Evolutionary conservation across 768 basidiomycete species (phyloP).

Genomic region (Austroboletus festivus): DNA sequence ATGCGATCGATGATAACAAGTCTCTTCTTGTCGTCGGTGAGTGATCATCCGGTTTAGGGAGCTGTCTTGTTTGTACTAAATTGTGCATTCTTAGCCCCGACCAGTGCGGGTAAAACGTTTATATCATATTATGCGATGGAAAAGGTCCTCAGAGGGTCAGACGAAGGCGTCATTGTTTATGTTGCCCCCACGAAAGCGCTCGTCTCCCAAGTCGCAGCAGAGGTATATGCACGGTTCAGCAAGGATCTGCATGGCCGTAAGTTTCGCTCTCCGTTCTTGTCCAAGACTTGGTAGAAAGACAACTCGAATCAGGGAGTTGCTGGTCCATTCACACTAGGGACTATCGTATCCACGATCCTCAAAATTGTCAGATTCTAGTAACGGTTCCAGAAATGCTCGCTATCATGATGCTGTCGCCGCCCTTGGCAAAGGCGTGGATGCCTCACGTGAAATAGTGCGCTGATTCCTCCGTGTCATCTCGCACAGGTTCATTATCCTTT

Average conservation of each 20-base stretch:
- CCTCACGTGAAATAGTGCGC: constrained; percentile 57
- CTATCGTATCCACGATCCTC: constrained; percentile 57
- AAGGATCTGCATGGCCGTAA: constrained; percentile 49
- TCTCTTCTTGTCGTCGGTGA: constrained; percentile 67
- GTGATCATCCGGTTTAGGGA: constrained; percentile 7
- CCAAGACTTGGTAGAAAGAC: too few species aligned
- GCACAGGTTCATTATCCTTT: background rate
- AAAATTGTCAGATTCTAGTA: constrained; percentile 68
- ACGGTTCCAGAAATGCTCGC: constrained; percentile 72
- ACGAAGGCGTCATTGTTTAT: constrained; percentile 68
- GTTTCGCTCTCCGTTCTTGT: constrained; percentile 15
- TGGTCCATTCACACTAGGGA: constrained; percentile 70
- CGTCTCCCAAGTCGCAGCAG: constrained; percentile 68
- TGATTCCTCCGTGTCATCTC: background rate
- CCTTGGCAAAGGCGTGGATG: constrained; percentile 58
- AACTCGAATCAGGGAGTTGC: constrained; percentile 42
- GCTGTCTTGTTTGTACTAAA: background rate
- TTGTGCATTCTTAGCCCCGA: constrained; percentile 45
- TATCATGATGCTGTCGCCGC: constrained; percentile 67
- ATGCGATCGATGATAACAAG: constrained; percentile 54
- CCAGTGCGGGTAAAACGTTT: constrained; percentile 74
- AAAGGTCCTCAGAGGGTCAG: constrained; percentile 54
- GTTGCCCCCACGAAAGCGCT: constrained; percentile 75
- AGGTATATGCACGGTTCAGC: constrained; percentile 68
- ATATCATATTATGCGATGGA: constrained; percentile 80